Evolutionary conservation across 371 early-diverging fungal species (phyloP).

Genomic region (Syncephalastrum monosporum): DNA sequence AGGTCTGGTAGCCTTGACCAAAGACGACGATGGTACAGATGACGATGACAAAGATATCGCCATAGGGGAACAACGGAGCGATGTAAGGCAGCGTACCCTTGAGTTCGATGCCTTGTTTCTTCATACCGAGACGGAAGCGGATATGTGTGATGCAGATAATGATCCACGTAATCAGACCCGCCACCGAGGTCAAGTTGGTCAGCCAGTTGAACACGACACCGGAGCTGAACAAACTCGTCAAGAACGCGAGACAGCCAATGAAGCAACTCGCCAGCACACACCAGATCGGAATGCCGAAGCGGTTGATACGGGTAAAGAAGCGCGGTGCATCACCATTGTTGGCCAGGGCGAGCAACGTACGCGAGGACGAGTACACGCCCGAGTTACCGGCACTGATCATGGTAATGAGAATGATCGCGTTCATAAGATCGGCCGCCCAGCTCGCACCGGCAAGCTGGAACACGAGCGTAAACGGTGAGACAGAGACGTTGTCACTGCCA

Average conservation of each 20-base stretch:
- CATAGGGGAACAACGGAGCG: conserved; percentile 71
- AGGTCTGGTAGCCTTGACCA: conserved; percentile 67
- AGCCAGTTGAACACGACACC: conserved; percentile 78
- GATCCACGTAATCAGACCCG: conserved; percentile 85
- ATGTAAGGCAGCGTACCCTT: conserved; percentile 65
- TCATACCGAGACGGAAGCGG: conserved; percentile 83
- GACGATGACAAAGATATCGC: conserved; percentile 66
- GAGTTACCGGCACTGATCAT: conserved; percentile 81
- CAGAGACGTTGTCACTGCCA: conserved; percentile 41
- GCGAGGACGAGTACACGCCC: conserved; percentile 74
- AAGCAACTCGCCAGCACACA: conserved; percentile 57
- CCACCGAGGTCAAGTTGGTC: conserved; percentile 66
- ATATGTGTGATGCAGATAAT: conserved; percentile 76
- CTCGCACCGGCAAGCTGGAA: conserved; percentile 67
- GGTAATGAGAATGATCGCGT: conserved; percentile 74
- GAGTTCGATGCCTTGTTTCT: conserved; percentile 66
- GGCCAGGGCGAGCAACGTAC: conserved; percentile 70
- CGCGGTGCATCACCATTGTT: conserved; percentile 69
- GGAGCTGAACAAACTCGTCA: conserved; percentile 53
- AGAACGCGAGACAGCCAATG: conserved; percentile 63
- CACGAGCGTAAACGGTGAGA: conserved; percentile 76
- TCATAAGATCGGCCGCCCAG: conserved; percentile 74
- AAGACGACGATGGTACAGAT: conserved; percentile 62
- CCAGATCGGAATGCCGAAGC: conserved; percentile 65
- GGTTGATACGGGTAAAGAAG: conserved; percentile 57